Evolutionary conservation across 2,329 filamentous ascomycete genomes (phyloP), one percentile per base, ranked within the genome.

Genomic region (Lachnellula cervina): DNA sequence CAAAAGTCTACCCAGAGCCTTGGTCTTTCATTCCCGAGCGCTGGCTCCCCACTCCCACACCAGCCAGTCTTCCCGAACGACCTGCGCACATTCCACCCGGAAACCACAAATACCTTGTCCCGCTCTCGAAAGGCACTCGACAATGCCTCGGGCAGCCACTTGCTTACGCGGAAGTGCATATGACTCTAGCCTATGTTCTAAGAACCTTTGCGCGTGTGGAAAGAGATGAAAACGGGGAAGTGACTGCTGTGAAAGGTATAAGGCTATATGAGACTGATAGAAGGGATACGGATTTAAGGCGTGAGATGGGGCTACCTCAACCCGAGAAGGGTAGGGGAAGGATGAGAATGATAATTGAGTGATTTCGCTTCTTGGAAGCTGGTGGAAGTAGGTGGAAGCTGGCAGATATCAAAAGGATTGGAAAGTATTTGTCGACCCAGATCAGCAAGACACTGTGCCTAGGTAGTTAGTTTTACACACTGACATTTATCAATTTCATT

Each of bases 21-120:
- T 52, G 37, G 54, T 59, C 58, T 2, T 57, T 59, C 49, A 55
- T 57, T 42, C 58, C 58, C 28, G 58, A 59, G n/a, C 58, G 58
- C 28, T 59, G 58, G 58, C 49, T 60, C 35, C 46, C 55, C 5
- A 50, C 37, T 1, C 50, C 55, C 3, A 32, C 28, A 32, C 28
- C 28, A 32, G 8, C 28, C 8, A 9, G 28, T 11, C 28, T 32
- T 9, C 28, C 28, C 8, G 28, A 32, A 32, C 28, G 28, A 11
- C 21, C 49, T 16, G 46, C 55, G 25, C 16, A 51, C 2, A 56
- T 58, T 13, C 49, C 52, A 13, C 34, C 35, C 16, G 55, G 46
- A 17, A 60, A 50, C 37, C 52, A 37, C 3, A 59, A 57, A 19
- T 42, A 60, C 19, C 40, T 60, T 0, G 51, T 57, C 5, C 51